These are phyloP conservation scores for Phytopythium montanum DNA, from an alignment of 352 stramenopile genomes.

Conservation along the genomic window DNA sequence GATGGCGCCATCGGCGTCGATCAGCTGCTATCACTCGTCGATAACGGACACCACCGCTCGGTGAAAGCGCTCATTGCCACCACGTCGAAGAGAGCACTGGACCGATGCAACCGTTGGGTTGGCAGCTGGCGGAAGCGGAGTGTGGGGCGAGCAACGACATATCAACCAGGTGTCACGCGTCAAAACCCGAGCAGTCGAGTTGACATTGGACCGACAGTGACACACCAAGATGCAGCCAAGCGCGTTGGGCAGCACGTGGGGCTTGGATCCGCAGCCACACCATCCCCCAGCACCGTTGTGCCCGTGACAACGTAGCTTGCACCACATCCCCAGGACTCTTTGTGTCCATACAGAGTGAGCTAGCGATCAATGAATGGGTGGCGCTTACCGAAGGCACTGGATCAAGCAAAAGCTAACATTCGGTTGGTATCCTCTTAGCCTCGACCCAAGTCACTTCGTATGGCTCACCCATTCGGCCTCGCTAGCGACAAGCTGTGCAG, in stretches of 20 bases:
- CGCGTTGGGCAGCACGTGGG: background rate
- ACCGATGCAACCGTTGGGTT: background rate
- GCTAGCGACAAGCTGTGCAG: background rate
- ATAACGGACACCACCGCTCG: background rate
- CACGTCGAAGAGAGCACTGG: background rate
- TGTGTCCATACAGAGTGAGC: background rate
- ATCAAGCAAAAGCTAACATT: too few relatives aligned
- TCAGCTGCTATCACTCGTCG: background rate
- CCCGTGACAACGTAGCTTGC: background rate
- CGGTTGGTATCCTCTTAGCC: background rate
- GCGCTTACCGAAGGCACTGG: too few relatives aligned
- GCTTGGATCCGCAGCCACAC: background rate
- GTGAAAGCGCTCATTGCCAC: background rate
- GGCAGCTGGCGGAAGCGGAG: background rate
- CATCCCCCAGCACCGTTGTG: background rate
- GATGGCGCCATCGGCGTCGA: background rate
- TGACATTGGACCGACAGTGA: background rate
- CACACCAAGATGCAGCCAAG: background rate
- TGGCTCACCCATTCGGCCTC: background rate
- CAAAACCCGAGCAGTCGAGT: too few relatives aligned
- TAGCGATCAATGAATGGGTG: background rate
- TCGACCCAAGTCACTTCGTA: background rate
- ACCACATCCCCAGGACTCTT: background rate
- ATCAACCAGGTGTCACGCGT: background rate
- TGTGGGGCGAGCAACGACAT: background rate